Evolutionary conservation across 768 basidiomycete genomes (phyloP), one percentile per base, ranked within the genome.

Genomic region (Leccinum variicolor): DNA sequence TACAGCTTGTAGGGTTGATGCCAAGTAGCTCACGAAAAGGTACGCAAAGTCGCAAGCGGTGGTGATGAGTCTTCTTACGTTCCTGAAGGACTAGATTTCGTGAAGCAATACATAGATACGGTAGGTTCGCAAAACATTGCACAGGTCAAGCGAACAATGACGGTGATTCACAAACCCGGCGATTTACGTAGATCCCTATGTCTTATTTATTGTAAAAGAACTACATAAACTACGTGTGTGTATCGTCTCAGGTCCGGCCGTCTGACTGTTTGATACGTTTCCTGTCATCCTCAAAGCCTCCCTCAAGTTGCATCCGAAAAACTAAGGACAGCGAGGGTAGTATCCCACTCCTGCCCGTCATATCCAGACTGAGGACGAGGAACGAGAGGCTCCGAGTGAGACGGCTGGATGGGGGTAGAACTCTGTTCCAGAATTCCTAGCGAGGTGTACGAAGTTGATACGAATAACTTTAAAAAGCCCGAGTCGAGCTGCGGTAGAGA

Each of bases 381-480:
- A 21, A 50, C 56, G 25, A 49, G 41, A 13, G 26, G 19, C 5
- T 58, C 67, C 5, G 63, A 41, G 41, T 67, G 59, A 52, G 53
- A 53, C 1, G 60, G 51, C 45, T 68, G 62, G 28, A 50, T 43
- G n/a, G 67, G 59, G 1, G 61, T 66, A 25, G 69, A 59, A 26
- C 68, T 75, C 62, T 84, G 81, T 64, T 84, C 82, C 52, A 84
- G 73, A 31, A 79, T 69, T 29, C 73, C 73, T 71, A 85, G 73
- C 7, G 79, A 73, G 9, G 79, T 77, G 50, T 79, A 82, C 4
- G 67, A 72, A 3, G 82, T 80, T 11, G 81, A 82, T 4, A 85
- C 75, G 64, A 85, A 84, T 6, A 85, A 64, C 59, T 86, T 86
- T 58, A 86, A 66, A 65, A 83, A 84, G 10, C 80, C 81, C 0